Base-by-base conservation (phyloP, 345 rosid species). In the Corchorus olitorius region DNA sequence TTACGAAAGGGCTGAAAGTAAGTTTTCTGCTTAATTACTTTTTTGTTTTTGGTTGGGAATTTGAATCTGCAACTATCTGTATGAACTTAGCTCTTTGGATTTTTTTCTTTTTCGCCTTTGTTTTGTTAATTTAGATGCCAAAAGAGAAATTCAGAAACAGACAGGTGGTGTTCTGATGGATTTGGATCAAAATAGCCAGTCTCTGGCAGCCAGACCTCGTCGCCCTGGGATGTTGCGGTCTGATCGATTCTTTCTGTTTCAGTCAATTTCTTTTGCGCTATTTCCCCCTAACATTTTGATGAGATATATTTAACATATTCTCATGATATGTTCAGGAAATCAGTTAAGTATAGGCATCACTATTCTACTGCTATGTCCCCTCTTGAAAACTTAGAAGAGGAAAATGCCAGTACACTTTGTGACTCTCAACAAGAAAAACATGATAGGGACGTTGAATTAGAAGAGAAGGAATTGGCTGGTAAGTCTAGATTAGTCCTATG, bases 161-260 rank as follows among this genome's bases (percentile, higher is more conserved):
- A 88, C 87, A 14, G 97, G 96, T 19, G 52, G 41, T 56, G 49
- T 60, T 78, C 81, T 68, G 19, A 52, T 56, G 58, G 91, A 85
- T 62, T 77, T 74, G 50, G 76, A 83, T 83, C 86, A 84, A 72
- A 54, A 81, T 52, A 78, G 62, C 56, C 76, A 62, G n/a, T 61
- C 86, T 61, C 64, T 72, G 72, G 81, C 75, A 50, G 64, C 77
- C 66, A 88, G 89, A 63, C 87, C 87, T 48, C 90, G 89, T 70
- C 88, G 98, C 50, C 91, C 89, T 7, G 99, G 92, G 74, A 45
- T 88, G 68, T 85, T 77, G 61, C 86, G 98, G 99, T 90, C 62
- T 63, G 75, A 73, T 72, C 58, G 58, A 50, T 70, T 33, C 49
- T 69, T 58, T 62, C 58, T 78, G n/a, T 71, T 74, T 60, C 56